Percentiles rank a stretch among this genome's conserved stretches.
Conservation (phyloP, 2,329 filamentous ascomycete species). For the Claviceps maximensis region DNA sequence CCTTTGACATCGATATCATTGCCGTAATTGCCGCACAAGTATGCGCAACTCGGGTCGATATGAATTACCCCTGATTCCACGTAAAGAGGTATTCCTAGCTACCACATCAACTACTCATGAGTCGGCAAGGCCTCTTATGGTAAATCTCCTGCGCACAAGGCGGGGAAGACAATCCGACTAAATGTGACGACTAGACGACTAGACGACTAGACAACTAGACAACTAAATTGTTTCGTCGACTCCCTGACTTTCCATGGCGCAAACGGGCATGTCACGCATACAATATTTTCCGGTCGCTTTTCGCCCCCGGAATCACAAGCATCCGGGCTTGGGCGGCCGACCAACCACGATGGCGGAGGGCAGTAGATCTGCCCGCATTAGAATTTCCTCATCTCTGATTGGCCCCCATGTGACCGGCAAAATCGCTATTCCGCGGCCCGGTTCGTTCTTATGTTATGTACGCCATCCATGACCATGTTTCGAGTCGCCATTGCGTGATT, state of each 20-base stretch:
- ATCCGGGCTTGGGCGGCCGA: not conserved
- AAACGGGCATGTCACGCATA: not conserved
- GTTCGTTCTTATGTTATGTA: no score
- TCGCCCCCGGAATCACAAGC: not conserved
- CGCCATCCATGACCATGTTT: no score
- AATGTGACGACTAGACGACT: not conserved
- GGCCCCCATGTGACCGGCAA: conserved; percentile 7
- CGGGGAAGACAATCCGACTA: not conserved
- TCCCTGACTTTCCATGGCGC: not conserved
- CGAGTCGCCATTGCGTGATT: not conserved
- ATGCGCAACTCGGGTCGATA: no score
- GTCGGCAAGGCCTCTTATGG: not conserved
- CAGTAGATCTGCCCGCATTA: conserved; percentile 10
- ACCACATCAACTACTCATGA: not conserved
- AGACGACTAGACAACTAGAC: not conserved
- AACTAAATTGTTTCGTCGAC: no score
- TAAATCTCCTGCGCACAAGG: not conserved
- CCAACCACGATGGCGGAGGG: not conserved
- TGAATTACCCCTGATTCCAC: no score
- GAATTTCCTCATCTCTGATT: conserved; percentile 16
- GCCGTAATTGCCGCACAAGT: no score
- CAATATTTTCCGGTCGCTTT: no score
- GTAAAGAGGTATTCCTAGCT: no score
- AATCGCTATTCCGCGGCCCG: not conserved
- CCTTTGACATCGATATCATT: not conserved